Percentiles rank a stretch among this genome's conserved stretches.
Conservation (phyloP, 2,329 filamentous ascomycete species). For the Capronia americana region DNA sequence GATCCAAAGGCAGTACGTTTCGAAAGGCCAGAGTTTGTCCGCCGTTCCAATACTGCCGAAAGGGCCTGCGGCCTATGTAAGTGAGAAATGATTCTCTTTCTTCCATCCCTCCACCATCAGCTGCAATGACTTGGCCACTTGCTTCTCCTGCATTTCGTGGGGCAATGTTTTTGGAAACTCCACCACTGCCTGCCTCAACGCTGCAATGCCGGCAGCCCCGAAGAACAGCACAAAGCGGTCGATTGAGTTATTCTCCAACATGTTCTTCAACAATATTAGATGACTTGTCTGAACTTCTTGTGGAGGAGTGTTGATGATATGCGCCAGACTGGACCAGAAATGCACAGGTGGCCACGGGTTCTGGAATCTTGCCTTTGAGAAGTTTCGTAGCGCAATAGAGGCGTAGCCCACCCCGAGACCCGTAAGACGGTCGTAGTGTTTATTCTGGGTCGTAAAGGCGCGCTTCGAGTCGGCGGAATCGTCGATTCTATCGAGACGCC, state of each 20-base stretch:
- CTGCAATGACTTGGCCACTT: conserved; percentile 29
- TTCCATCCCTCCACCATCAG: conserved; percentile 48
- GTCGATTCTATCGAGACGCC: conserved; percentile 64
- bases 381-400: conserved; percentile 81
- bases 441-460: conserved; percentile 69
- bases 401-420: conserved; percentile 85
- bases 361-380: conserved; percentile 67
- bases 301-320: conserved; percentile 76
- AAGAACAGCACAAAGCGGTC: conserved; percentile 81
- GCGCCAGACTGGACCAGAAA: conserved; percentile 81
- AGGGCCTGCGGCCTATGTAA: conserved; percentile 5
- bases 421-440: conserved; percentile 82
- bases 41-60: background rate
- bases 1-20: background rate
- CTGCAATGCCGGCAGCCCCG: conserved; percentile 74
- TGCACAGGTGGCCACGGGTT: conserved; percentile 79
- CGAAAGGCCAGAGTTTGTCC: background rate
- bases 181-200: conserved; percentile 73
- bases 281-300: conserved; percentile 74
- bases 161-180: conserved; percentile 66
- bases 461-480: conserved; percentile 51
- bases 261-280: conserved; percentile 70
- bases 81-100: conserved; percentile 31
- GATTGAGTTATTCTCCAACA: conserved; percentile 73
- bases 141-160: conserved; percentile 42